Base-by-base conservation (phyloP, 306 rosid species). In the Vachellia pachyceras region DNA sequence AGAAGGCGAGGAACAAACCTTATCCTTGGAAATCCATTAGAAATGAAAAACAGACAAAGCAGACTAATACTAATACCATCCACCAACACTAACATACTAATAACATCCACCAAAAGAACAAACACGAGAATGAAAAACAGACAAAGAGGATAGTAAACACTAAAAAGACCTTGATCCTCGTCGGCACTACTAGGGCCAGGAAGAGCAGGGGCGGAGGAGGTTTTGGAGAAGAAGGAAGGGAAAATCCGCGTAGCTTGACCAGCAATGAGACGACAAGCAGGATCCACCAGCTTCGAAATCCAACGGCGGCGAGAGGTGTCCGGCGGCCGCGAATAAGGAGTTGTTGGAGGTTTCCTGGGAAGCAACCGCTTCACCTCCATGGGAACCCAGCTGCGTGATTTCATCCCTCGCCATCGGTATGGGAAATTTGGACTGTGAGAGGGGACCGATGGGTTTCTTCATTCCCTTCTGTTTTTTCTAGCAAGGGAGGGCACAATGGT, bases 291-390 rank as follows among this genome's bases (percentile, higher is more conserved):
- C 39, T 23, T 69, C 11, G 74, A 69, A 23, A 69, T 44, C 74
- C 74, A 69, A 11, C 74, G 74, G 39, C 74, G 74, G 12, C 9
- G 74, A 44, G n/a, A n/a, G n/a, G n/a, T n/a, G n/a, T n/a, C n/a
- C n/a, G n/a, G n/a, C n/a, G n/a, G n/a, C n/a, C n/a, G n/a, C n/a
- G n/a, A n/a, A n/a, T n/a, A n/a, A n/a, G n/a, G n/a, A n/a, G n/a
- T n/a, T n/a, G n/a, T n/a, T n/a, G n/a, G n/a, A n/a, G n/a, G n/a
- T n/a, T n/a, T n/a, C n/a, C n/a, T n/a, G n/a, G n/a, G n/a, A n/a
- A n/a, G n/a, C n/a, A n/a, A n/a, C n/a, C n/a, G n/a, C n/a, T n/a
- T n/a, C n/a, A n/a, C n/a, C n/a, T n/a, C n/a, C n/a, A n/a, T n/a
- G n/a, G n/a, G n/a, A n/a, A n/a, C n/a, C n/a, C n/a, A n/a, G n/a